These are phyloP conservation scores for Adansonia rubrostipa DNA, from an alignment of 441 rosid species.

Conservation along the genomic window DNA sequence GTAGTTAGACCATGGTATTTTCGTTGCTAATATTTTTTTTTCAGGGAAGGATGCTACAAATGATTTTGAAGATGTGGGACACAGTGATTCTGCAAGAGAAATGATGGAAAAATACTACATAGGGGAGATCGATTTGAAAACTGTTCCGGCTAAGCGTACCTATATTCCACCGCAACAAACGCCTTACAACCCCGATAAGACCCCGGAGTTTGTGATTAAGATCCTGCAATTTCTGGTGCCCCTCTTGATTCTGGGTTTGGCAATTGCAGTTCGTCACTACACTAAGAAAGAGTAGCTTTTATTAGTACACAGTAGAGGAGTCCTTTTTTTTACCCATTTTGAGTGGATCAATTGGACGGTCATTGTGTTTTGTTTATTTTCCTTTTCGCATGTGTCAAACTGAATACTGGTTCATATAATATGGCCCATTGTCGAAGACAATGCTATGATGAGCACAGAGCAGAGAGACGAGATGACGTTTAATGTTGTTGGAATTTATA, in stretches of 20 bases:
- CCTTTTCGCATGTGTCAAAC: not conserved
- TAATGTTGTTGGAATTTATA: not conserved
- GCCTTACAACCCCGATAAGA: slow-evolving; percentile 53
- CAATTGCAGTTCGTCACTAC: slow-evolving; percentile 64
- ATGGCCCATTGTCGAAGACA: not conserved
- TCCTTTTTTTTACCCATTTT: slow-evolving; percentile 6
- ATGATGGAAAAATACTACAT: slow-evolving; percentile 74
- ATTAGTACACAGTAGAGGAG: not conserved
- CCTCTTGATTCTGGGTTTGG: slow-evolving; percentile 75
- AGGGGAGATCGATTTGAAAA: slow-evolving; percentile 70
- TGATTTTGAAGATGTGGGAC: slow-evolving; percentile 94
- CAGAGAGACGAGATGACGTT: not conserved
- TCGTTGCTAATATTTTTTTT: not conserved
- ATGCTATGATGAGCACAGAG: not conserved
- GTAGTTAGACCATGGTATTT: slow-evolving; percentile 1
- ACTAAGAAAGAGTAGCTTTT: slow-evolving; percentile 69
- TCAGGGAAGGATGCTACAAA: slow-evolving; percentile 87
- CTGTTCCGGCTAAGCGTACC: slow-evolving; percentile 56
- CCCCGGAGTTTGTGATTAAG: slow-evolving; percentile 67
- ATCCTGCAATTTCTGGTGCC: slow-evolving; percentile 84
- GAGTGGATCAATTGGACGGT: not conserved
- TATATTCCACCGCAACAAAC: slow-evolving; percentile 56
- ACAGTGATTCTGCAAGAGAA: slow-evolving; percentile 87
- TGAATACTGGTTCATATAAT: not conserved
- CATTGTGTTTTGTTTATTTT: not conserved